Evolutionary conservation across 2,329 filamentous ascomycete species (phyloP).

Genomic region (Pyrenophora graminea): DNA sequence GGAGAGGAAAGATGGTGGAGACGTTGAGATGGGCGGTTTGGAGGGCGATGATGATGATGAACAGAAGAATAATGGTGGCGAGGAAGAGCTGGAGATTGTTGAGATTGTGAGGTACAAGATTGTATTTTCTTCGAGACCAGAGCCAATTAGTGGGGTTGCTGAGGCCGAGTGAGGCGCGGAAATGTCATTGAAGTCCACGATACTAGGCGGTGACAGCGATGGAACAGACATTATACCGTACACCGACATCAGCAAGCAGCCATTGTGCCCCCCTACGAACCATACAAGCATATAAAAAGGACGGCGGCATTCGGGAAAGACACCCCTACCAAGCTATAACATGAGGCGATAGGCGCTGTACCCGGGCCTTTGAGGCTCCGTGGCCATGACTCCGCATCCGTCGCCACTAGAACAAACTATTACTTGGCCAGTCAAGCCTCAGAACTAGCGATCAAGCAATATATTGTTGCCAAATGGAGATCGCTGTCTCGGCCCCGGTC

Average conservation of each 20-base stretch:
- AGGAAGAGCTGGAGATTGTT: slow-evolving; percentile 73
- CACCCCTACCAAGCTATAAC: not conserved
- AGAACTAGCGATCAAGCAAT: slow-evolving; percentile 10
- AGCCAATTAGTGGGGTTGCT: slow-evolving; percentile 65
- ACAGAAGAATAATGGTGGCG: slow-evolving; percentile 10
- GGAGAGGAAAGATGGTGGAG: slow-evolving; percentile 35
- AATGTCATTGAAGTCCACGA: not conserved
- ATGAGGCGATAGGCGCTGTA: not conserved
- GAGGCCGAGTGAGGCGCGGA: slow-evolving; percentile 13
- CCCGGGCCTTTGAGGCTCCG: slow-evolving; percentile 3
- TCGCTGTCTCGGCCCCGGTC: slow-evolving; percentile 6
- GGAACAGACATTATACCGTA: not conserved
- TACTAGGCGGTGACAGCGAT: not conserved
- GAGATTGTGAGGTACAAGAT: slow-evolving; percentile 89
- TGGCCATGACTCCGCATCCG: slow-evolving; percentile 1
- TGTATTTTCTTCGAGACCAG: slow-evolving; percentile 80
- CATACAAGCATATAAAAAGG: too few relatives aligned
- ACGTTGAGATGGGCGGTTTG: slow-evolving; percentile 32
- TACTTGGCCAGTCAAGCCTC: not conserved
- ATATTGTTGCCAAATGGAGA: slow-evolving; percentile 15
- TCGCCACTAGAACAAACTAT: not conserved
- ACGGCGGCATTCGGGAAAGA: too few relatives aligned
- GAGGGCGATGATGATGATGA: slow-evolving; percentile 10
- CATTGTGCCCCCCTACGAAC: too few relatives aligned
- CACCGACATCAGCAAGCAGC: too few relatives aligned